Base-by-base conservation (phyloP, 805 yeast species). In the Suhomyces sp. region DNA sequence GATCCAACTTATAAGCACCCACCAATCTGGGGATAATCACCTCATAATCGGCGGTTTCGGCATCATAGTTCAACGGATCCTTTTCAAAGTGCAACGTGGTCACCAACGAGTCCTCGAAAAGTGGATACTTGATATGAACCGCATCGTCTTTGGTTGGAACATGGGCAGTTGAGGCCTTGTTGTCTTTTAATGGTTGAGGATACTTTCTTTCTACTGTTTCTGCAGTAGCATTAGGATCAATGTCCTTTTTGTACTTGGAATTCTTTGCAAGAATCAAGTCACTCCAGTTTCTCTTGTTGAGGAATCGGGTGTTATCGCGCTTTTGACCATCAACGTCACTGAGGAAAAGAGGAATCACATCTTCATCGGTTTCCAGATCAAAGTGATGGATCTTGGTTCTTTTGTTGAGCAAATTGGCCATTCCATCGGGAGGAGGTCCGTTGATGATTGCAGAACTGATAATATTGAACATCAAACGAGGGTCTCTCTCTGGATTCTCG, bases 381-480 rank as follows among this genome's bases (percentile, higher is more conserved):
- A 81, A 82, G 42, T 74, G 80, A 58, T 90, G 97, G 15, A 76
- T 64, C 35, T 71, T 72, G 10, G 85, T 72, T 48, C 96, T 69
- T 48, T 71, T 77, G 57, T 83, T 73, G 46, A 91, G 64, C 44
- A 91, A 65, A 5, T 65, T 62, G 0, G 95, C 93, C 83, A 91
- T 84, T 5, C 81, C 81, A 53, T 79, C 77, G 2, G 97, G 96
- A 2, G 98, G 98, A 9, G 98, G 96, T 0, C 93, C 79, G 57
- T 91, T 91, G 19, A 83, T 79, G 39, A 91, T 88, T 3, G 98
- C 98, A 12, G 96, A 86, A 6, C 93, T 80, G 28, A 88, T 82
- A 28, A 93, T 77, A 54, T 91, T 91, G 58, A 86, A 74, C 55
- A 90, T 81, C 44, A 85, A 70, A 39, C 90, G 63, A 22, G 85